These are phyloP conservation scores for Saitozyma sp. DNA, from an alignment of 768 basidiomycete genomes.

Conservation along the genomic window DNA sequence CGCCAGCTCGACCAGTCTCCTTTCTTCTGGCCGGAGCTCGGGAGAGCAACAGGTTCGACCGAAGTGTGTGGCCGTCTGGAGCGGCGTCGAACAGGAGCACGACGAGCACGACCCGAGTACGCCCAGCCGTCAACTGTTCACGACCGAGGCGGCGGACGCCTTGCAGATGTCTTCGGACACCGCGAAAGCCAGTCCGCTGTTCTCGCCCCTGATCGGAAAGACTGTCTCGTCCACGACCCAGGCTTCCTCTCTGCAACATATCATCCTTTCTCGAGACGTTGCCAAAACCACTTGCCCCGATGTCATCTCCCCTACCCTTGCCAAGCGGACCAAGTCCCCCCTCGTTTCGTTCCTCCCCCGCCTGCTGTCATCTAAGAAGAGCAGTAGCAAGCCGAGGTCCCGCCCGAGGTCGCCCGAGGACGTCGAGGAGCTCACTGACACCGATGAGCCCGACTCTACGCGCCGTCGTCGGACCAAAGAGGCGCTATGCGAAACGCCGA, in stretches of 20 bases:
- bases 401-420: not conserved
- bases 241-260: no score
- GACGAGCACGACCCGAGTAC: slow-evolving; percentile 26
- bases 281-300: slow-evolving; percentile 1
- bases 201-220: not conserved
- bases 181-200: slow-evolving; percentile 1
- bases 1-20: slow-evolving; percentile 31
- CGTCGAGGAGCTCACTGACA: slow-evolving; percentile 25
- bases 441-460: slow-evolving; percentile 16
- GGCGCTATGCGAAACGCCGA: no score
- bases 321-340: slow-evolving; percentile 15
- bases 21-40: slow-evolving; percentile 33
- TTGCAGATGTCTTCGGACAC: slow-evolving; percentile 19
- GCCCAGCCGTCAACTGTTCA: slow-evolving; percentile 29
- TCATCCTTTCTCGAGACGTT: not conserved
- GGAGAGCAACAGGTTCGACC: slow-evolving; percentile 29
- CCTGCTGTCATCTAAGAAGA: slow-evolving; percentile 17
- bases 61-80: slow-evolving; percentile 29
- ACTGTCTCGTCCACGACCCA: no score
- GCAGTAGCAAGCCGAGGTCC: not conserved
- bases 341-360: slow-evolving; percentile 30
- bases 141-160: slow-evolving; percentile 2
- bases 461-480: not conserved
- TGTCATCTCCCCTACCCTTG: slow-evolving; percentile 2
- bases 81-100: slow-evolving; percentile 14